phyloP scores from a whole-genome alignment of 192 early-diverging fungal genomes.

The Coemansia sp. region DNA sequence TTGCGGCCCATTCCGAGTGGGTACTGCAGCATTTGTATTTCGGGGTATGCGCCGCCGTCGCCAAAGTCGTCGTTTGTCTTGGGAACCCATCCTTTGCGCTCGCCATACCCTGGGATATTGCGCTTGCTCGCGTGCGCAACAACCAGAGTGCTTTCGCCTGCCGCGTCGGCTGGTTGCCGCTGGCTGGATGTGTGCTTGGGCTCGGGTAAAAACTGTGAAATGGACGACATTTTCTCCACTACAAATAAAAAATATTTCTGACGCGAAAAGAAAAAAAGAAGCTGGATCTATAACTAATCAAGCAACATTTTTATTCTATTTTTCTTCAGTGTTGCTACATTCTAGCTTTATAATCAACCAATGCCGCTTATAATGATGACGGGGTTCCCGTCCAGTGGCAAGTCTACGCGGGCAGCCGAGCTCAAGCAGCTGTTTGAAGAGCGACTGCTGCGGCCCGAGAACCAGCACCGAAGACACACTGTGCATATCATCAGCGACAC shows the following conservation, averaged over 20 bases:
- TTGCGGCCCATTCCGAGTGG: slow-evolving; percentile 92
- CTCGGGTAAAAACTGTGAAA: slow-evolving; percentile 52
- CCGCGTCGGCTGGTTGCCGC: neutral
- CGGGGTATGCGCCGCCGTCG: slow-evolving; percentile 96
- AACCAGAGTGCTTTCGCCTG: neutral
- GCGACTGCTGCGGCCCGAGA: slow-evolving; percentile 35
- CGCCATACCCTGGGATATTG: slow-evolving; percentile 72
- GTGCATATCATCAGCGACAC: slow-evolving; percentile 78
- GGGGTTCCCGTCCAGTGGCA: slow-evolving; percentile 89
- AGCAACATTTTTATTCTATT: neutral
- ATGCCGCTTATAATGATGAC: slow-evolving; percentile 93
- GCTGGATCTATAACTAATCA: neutral
- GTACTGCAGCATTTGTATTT: slow-evolving; percentile 88
- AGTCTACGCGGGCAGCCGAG: slow-evolving; percentile 76
- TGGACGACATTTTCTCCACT: slow-evolving; percentile 31
- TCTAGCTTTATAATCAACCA: slow-evolving; percentile 4
- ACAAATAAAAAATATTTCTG: slow-evolving; percentile 7
- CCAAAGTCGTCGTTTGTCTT: slow-evolving; percentile 83
- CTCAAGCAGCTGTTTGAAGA: slow-evolving; percentile 62
- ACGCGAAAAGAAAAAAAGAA: neutral
- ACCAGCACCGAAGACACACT: slow-evolving; percentile 59
- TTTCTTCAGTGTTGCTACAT: neutral
- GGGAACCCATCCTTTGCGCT: slow-evolving; percentile 77
- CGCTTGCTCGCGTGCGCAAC: neutral
- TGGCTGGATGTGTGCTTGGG: slow-evolving; percentile 29